phyloP scores from a whole-genome alignment of 2,329 filamentous ascomycete genomes.

The Endoconidiophora polonica region DNA sequence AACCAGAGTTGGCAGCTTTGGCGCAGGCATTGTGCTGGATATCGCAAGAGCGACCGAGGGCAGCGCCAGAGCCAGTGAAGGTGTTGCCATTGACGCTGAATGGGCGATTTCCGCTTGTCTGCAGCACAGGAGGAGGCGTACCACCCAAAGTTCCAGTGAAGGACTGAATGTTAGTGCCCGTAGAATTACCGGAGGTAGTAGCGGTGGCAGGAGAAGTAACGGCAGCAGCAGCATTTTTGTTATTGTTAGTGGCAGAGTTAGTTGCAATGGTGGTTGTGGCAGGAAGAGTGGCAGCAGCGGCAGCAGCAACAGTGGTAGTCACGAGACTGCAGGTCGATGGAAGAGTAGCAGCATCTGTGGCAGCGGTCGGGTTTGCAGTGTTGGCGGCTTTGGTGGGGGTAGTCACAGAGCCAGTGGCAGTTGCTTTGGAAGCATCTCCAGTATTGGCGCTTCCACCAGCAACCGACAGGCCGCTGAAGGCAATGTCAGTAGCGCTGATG shows the following conservation, averaged over 20 bases:
- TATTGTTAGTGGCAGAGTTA: neutral
- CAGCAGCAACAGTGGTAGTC: slow-evolving; percentile 10
- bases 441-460: slow-evolving; percentile 12
- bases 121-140: slow-evolving; percentile 25
- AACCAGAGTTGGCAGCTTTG: slow-evolving; percentile 30
- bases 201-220: slow-evolving; percentile 6
- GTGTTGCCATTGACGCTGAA: slow-evolving; percentile 38
- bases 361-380: neutral
- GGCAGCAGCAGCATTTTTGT: slow-evolving; percentile 2
- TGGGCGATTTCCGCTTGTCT: slow-evolving; percentile 22
- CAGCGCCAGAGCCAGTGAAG: slow-evolving; percentile 32
- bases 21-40: slow-evolving; percentile 34
- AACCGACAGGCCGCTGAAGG: slow-evolving; percentile 16
- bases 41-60: slow-evolving; percentile 31
- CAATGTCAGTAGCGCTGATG: slow-evolving; percentile 18
- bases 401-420: slow-evolving; percentile 2
- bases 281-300: neutral
- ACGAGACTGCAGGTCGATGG: slow-evolving; percentile 9
- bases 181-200: slow-evolving; percentile 7
- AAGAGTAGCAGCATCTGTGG: neutral
- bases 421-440: neutral
- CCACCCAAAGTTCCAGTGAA: slow-evolving; percentile 30
- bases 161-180: slow-evolving; percentile 25
- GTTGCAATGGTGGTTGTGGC: slow-evolving; percentile 10
- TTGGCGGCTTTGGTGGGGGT: slow-evolving; percentile 3